These are phyloP conservation scores for Xylaria grammica DNA, from an alignment of 495 filamentous ascomycete species.

Conservation along the genomic window DNA sequence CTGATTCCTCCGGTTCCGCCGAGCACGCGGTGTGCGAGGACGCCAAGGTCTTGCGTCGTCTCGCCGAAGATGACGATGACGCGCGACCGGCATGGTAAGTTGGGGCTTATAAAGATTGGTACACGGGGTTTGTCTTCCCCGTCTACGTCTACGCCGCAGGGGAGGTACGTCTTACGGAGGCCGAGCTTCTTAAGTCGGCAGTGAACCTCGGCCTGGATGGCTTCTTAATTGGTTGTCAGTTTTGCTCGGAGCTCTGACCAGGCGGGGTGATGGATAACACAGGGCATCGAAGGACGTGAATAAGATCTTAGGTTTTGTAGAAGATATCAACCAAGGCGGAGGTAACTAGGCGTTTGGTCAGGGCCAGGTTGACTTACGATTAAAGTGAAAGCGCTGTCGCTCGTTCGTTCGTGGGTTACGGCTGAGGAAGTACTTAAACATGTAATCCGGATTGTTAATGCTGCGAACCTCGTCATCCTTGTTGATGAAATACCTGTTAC, in stretches of 20 bases:
- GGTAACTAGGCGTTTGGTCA: not conserved
- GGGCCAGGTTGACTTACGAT: conserved; percentile 53
- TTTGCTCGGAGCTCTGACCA: not conserved
- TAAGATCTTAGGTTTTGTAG: not conserved
- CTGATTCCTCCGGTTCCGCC: conserved; percentile 64
- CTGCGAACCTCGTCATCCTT: conserved; percentile 72
- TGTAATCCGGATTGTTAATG: conserved; percentile 65
- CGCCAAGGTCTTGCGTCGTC: conserved; percentile 69
- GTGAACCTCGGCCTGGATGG: conserved; percentile 63
- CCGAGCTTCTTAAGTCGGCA: conserved; percentile 64
- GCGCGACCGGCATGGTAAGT: conserved; percentile 63
- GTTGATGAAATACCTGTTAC: conserved; percentile 70
- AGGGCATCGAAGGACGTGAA: no score
- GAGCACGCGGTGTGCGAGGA: conserved; percentile 71
- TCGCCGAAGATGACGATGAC: conserved; percentile 80
- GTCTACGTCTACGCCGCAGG: conserved; percentile 49
- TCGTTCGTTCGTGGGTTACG: conserved; percentile 75
- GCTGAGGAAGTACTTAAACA: conserved; percentile 74
- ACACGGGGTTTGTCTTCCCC: conserved; percentile 59
- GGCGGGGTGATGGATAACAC: no score
- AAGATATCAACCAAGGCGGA: no score
- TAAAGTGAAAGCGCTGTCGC: conserved; percentile 69
- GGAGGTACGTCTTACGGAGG: conserved; percentile 63
- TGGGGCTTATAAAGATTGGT: conserved; percentile 67
- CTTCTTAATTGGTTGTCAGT: conserved; percentile 50